phyloP scores from a whole-genome alignment of 208 protist species.

The Acanthamoeba healyi region DNA sequence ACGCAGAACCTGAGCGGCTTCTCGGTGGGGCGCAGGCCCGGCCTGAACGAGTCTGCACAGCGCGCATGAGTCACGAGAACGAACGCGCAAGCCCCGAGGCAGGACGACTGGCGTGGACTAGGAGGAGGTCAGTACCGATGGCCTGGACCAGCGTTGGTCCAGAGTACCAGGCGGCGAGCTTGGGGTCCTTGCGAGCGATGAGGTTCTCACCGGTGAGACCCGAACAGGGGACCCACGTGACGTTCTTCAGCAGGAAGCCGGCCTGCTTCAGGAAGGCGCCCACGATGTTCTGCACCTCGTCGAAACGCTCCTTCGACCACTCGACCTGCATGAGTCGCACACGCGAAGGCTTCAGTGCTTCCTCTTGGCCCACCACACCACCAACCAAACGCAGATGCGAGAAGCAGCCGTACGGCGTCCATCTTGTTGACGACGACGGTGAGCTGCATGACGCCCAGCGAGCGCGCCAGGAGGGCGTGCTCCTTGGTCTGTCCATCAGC shows the following conservation, averaged over 20 bases:
- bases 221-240: constrained; percentile 96
- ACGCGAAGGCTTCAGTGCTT: too few relatives aligned
- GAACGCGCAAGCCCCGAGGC: too few relatives aligned
- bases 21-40: constrained; percentile 91
- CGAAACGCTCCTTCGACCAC: constrained; percentile 92
- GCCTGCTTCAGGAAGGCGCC: constrained; percentile 89
- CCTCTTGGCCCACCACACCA: too few relatives aligned
- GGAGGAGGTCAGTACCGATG: constrained; percentile 75
- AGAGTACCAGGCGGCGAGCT: constrained; percentile 89
- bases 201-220: constrained; percentile 97
- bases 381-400: not conserved
- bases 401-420: constrained; percentile 84
- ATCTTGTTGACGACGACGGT: constrained; percentile 95
- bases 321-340: constrained; percentile 87
- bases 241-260: constrained; percentile 95
- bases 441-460: constrained; percentile 93
- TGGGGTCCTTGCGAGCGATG: constrained; percentile 92
- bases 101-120: too few relatives aligned
- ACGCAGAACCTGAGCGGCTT: constrained; percentile 96
- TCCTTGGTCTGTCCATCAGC: constrained; percentile 92
- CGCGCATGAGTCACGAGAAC: not conserved
- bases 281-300: constrained; percentile 82
- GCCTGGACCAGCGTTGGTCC: constrained; percentile 75
- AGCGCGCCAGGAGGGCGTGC: constrained; percentile 93
- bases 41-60: constrained; percentile 64